A percentile compares a stretch with the other conserved stretches of the same genome.
These are phyloP conservation scores for Cytospora chrysosperma DNA, from an alignment of 2,329 filamentous ascomycete species.

Conservation along the genomic window DNA sequence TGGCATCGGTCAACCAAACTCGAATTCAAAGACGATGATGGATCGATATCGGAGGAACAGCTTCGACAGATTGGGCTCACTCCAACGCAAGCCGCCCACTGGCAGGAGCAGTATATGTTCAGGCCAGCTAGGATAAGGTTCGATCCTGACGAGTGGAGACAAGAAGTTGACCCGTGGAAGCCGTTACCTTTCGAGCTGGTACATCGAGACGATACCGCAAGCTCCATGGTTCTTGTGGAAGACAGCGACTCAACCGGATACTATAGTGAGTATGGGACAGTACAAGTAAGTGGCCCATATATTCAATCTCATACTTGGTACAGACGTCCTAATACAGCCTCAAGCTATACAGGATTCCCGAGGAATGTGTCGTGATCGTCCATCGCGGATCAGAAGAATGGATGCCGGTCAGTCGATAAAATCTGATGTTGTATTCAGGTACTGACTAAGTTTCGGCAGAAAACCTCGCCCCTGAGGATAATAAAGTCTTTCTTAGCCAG, in stretches of 20 bases:
- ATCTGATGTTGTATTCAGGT: not conserved
- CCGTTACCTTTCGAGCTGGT: conserved; percentile 15
- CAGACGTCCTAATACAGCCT: not conserved
- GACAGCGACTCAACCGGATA: not conserved
- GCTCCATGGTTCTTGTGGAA: not conserved
- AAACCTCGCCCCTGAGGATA: conserved; percentile 4
- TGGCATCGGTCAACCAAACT: not conserved
- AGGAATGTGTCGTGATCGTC: conserved; percentile 5
- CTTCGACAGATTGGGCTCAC: conserved; percentile 2
- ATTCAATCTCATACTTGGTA: not conserved
- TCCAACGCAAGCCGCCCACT: not conserved
- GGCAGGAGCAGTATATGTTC: conserved; percentile 17
- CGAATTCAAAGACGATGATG: conserved; percentile 13
- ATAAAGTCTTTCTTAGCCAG: conserved; percentile 18
- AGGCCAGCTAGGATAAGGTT: conserved; percentile 16
- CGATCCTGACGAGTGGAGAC: conserved; percentile 15
- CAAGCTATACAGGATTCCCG: conserved; percentile 10
- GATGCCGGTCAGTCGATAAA: not conserved
- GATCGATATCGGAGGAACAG: not conserved
- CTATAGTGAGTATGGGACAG: conserved; percentile 6
- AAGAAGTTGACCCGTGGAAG: not conserved
- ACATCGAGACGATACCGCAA: not conserved
- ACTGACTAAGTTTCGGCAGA: not conserved
- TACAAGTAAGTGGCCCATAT: not conserved
- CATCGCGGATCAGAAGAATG: not conserved